Conservation (phyloP, 768 basidiomycete species). For the Tremella mesenterica region DNA sequence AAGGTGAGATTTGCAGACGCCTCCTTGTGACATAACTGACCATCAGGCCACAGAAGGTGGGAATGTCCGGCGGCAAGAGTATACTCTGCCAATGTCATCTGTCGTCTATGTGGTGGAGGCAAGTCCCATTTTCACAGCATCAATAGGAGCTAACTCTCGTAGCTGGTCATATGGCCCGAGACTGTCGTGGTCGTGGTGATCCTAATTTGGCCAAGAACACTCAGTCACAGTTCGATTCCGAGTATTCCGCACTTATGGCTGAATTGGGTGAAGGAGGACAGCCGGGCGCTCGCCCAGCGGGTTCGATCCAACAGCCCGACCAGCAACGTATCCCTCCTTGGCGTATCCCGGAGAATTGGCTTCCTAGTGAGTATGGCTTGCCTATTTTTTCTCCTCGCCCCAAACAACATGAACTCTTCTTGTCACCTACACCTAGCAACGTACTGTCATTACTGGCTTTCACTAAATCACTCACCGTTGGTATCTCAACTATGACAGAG, state of each 20-base stretch:
- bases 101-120: conserved; percentile 86
- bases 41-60: conserved; percentile 93
- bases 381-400: not conserved
- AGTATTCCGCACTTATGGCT: conserved; percentile 94
- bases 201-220: conserved; percentile 57
- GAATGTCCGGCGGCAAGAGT: conserved; percentile 98
- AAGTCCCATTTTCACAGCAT: conserved; percentile 10
- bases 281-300: conserved; percentile 15
- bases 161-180: conserved; percentile 97
- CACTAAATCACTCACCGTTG: too few relatives aligned
- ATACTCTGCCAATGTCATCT: conserved; percentile 98
- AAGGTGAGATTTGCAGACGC: conserved; percentile 18
- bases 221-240: conserved; percentile 77
- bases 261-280: conserved; percentile 75
- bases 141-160: not conserved
- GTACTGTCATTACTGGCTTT: too few relatives aligned
- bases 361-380: conserved; percentile 21
- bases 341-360: conserved; percentile 44
- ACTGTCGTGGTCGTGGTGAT: conserved; percentile 89
- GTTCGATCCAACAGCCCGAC: conserved; percentile 23
- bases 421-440: too few relatives aligned
- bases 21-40: conserved; percentile 50
- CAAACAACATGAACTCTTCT: too few relatives aligned
- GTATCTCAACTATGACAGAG: too few relatives aligned
- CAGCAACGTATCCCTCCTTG: conserved; percentile 43